Evolutionary conservation across 1,284 basidiomycete species (phyloP).

Genomic region (Sanghuangporus weigelae): DNA sequence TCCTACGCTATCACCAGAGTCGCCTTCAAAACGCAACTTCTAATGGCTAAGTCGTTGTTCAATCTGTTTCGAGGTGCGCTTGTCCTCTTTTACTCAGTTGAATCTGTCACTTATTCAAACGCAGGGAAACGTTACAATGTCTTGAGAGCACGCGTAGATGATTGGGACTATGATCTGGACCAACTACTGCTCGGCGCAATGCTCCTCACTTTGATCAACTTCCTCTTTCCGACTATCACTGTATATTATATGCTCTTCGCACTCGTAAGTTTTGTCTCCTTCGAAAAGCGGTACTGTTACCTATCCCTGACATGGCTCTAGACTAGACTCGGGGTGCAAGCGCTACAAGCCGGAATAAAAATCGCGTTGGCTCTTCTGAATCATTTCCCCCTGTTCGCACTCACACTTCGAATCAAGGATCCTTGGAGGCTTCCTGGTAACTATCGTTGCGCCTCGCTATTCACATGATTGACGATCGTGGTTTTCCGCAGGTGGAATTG

Average conservation of each 20-base stretch:
- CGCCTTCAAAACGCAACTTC: constrained; percentile 63
- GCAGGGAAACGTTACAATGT: constrained; percentile 84
- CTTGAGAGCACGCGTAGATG: constrained; percentile 78
- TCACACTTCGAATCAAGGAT: constrained; percentile 86
- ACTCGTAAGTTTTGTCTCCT: constrained; percentile 41
- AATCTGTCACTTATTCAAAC: not conserved
- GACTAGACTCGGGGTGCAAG: constrained; percentile 58
- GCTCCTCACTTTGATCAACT: constrained; percentile 87
- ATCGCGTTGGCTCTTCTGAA: constrained; percentile 75
- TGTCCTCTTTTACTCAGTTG: not conserved
- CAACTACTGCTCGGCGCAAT: constrained; percentile 93
- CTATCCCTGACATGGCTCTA: constrained; percentile 26
- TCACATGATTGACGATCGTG: not conserved
- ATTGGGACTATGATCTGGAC: constrained; percentile 89
- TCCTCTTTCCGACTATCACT: constrained; percentile 86
- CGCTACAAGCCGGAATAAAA: constrained; percentile 57
- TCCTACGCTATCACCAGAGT: constrained; percentile 65
- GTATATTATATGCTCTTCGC: constrained; percentile 85
- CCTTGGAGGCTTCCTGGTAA: constrained; percentile 76
- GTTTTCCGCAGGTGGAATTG: constrained; percentile 29
- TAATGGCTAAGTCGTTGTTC: constrained; percentile 70
- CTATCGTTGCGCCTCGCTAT: constrained; percentile 5
- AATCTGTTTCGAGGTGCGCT: constrained; percentile 87
- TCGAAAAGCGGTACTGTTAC: not conserved
- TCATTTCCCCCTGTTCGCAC: constrained; percentile 85